phyloP scores from a whole-genome alignment of 495 filamentous ascomycete genomes.

The Xylaria longipes region DNA sequence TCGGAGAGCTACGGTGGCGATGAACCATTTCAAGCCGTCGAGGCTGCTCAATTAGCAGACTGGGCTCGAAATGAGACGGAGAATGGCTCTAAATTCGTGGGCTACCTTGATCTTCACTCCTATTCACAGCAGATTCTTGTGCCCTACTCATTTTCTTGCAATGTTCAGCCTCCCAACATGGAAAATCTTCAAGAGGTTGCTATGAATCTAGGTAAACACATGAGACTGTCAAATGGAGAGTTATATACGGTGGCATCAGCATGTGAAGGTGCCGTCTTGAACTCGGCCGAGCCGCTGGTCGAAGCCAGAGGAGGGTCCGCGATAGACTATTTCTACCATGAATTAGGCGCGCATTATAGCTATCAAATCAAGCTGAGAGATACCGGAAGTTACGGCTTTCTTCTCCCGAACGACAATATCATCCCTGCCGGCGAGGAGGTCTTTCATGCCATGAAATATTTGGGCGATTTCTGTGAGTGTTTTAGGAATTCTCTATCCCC shows the following conservation, averaged over 20 bases:
- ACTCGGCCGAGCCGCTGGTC: constrained; percentile 46
- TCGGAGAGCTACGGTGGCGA: constrained; percentile 90
- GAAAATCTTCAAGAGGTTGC: constrained; percentile 93
- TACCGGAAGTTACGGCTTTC: constrained; percentile 92
- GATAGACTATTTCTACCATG: constrained; percentile 96
- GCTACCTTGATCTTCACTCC: constrained; percentile 89
- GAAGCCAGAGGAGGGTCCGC: constrained; percentile 82
- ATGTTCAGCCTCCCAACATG: constrained; percentile 75
- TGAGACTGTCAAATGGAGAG: constrained; percentile 76
- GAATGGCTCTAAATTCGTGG: constrained; percentile 74
- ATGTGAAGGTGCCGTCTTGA: constrained; percentile 77
- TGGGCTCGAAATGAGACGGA: constrained; percentile 88
- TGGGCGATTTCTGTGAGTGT: constrained; percentile 67
- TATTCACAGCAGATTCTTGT: constrained; percentile 96
- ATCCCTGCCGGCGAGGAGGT: constrained; percentile 88
- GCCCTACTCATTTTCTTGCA: constrained; percentile 88
- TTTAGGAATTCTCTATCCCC: constrained; percentile 39
- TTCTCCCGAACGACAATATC: constrained; percentile 87
- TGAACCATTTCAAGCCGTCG: constrained; percentile 80
- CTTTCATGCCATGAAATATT: constrained; percentile 78
- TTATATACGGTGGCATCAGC: constrained; percentile 82
- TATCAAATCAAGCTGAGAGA: constrained; percentile 97
- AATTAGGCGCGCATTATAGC: constrained; percentile 78
- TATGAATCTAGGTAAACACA: constrained; percentile 87
- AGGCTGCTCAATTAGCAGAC: constrained; percentile 75